Base-by-base conservation (phyloP, 108 stramenopile species). In the Aureococcus anophagefferens region DNA sequence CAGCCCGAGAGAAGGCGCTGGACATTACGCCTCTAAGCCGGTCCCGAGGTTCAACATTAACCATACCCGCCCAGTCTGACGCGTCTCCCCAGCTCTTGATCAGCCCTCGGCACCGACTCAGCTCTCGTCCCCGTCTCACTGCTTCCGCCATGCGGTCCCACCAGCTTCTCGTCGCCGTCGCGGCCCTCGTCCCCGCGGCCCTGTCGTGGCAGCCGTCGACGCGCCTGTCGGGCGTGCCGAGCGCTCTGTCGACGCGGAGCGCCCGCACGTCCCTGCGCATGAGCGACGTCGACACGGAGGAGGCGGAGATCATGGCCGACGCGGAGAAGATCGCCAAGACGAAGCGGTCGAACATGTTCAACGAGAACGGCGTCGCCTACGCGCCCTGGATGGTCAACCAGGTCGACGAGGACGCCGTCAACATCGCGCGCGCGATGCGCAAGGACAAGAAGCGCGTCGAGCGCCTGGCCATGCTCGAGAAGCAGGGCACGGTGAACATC, bases 321-420 rank as follows among this genome's bases (percentile, higher is more conserved):
- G 51, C 51, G 51, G 21, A 59, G 51, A 16, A 59, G 25, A 59
- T 59, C 51, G 51, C 51, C 21, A 59, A 59, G 51, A 59, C 4
- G 51, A 59, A 59, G 51, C 51, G 69, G 5, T 59, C 33, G 33
- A 33, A 33, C 32, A 46, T 69, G 45, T 69, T 21, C 35, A 69
- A 69, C 59, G 35, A 40, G 35, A 17, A 40, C 16, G 69, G 69
- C 35, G 69, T 69, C 59, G 35, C 69, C 33, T 69, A 35, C 59
- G 69, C 69, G 59, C 69, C 69, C 33, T 69, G 69, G 69, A 69
- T 69, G 35, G 15, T 45, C 33, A 45, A 17, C n/a, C 69, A 69
- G 59, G 59, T 69, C 35, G 69, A 69, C 59, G 69, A 69, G 32
- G 69, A 69, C 29, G 35, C 44, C 18, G 25, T n/a, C 21, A 28